phyloP scores from a whole-genome alignment of 2,329 filamentous ascomycete species.

The Phaeosphaeriaceae sp. region DNA sequence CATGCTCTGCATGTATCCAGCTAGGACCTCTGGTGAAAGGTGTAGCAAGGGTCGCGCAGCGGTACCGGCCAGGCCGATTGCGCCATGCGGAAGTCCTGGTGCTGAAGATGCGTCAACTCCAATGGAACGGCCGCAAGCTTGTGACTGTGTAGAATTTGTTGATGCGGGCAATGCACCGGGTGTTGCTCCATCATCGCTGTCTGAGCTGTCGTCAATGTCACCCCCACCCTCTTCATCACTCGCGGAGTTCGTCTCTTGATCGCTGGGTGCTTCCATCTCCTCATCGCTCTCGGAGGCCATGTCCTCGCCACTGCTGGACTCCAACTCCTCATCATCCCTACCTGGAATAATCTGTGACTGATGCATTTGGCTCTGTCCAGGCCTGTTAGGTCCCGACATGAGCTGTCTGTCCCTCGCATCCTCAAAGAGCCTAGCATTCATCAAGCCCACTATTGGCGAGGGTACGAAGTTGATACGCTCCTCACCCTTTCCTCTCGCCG shows the following conservation, averaged over 20 bases:
- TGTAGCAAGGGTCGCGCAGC: too few relatives aligned
- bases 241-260: constrained; percentile 1
- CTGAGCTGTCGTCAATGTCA: not conserved
- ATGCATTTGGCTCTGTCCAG: not conserved
- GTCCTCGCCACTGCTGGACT: constrained; percentile 2
- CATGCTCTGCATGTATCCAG: constrained; percentile 17
- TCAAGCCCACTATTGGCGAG: constrained; percentile 20
- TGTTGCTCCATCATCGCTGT: constrained; percentile 3
- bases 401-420: constrained; percentile 9
- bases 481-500: constrained; percentile 1
- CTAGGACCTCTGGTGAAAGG: constrained; percentile 3
- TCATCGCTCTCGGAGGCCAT: not conserved
- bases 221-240: not conserved
- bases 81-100: too few relatives aligned
- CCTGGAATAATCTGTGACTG: not conserved
- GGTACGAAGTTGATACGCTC: constrained; percentile 26
- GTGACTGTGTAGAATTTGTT: not conserved
- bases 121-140: not conserved
- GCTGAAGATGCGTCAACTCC: too few relatives aligned
- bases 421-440: constrained; percentile 30
- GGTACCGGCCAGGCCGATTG: too few relatives aligned
- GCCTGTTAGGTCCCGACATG: not conserved
- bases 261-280: not conserved
- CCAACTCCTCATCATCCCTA: not conserved
- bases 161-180: not conserved